Conservation (phyloP, 202 grass and related monocot species). For the Brachypodium distachyon region DNA sequence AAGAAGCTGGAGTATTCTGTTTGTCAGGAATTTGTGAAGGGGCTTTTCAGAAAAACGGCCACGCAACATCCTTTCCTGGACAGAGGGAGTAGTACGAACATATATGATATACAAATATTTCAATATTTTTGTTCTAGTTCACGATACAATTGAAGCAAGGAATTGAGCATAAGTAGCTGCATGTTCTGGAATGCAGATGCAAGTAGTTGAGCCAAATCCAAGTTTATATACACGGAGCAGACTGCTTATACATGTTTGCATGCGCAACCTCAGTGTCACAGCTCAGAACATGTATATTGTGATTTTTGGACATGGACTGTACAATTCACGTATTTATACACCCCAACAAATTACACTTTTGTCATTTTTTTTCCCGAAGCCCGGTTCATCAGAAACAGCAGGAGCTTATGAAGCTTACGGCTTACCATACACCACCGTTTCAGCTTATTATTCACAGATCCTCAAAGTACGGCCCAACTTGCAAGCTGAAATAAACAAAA, state of each 20-base stretch:
- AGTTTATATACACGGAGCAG: neutral
- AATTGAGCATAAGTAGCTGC: neutral
- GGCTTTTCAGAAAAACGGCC: too few relatives aligned
- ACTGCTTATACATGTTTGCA: neutral
- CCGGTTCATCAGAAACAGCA: neutral
- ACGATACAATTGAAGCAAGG: too few relatives aligned
- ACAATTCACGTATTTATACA: neutral
- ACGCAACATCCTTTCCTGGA: too few relatives aligned
- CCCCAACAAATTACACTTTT: neutral
- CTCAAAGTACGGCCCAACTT: conserved; percentile 1
- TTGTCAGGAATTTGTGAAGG: too few relatives aligned
- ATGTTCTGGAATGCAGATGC: neutral
- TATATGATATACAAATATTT: too few relatives aligned
- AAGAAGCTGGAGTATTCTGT: too few relatives aligned
- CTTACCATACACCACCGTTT: neutral
- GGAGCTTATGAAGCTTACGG: conserved; percentile 6
- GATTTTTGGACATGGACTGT: neutral
- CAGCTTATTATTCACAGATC: conserved; percentile 19
- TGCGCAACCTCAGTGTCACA: neutral
- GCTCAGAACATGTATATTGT: neutral
- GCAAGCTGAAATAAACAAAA: neutral
- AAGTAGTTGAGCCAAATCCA: neutral
- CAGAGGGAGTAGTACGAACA: too few relatives aligned
- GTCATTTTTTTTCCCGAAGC: neutral
- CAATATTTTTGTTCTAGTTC: neutral